phyloP scores from a whole-genome alignment of 352 stramenopile species.

The Globisporangium ultimum region DNA sequence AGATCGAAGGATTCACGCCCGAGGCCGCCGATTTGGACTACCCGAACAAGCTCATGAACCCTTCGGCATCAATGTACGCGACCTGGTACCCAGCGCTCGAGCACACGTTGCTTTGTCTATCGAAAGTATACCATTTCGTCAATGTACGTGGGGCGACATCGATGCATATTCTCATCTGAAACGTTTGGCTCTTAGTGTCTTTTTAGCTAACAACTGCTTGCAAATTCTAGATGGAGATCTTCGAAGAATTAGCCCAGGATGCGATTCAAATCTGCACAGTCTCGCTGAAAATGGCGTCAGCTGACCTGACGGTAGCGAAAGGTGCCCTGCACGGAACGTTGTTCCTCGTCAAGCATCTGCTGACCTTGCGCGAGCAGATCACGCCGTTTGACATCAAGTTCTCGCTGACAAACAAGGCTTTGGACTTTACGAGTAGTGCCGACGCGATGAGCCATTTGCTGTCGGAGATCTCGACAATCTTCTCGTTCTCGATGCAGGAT shows the following conservation, averaged over 20 bases:
- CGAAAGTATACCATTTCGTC: conserved; percentile 82
- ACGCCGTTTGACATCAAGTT: conserved; percentile 85
- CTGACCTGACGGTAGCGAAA: conserved; percentile 51
- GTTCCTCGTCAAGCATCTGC: conserved; percentile 80
- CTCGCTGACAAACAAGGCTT: conserved; percentile 56
- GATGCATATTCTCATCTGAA: neutral
- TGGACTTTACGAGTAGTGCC: conserved; percentile 74
- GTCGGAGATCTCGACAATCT: conserved; percentile 58
- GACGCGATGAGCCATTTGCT: conserved; percentile 76
- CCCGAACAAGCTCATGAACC: conserved; percentile 54
- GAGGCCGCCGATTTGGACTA: conserved; percentile 59
- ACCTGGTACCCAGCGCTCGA: conserved; percentile 84
- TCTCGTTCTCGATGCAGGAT: conserved; percentile 55
- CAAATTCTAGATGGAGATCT: conserved; percentile 68
- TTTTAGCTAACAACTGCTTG: neutral
- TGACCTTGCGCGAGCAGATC: conserved; percentile 82
- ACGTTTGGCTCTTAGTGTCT: no score
- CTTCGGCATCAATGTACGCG: conserved; percentile 51
- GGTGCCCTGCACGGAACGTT: conserved; percentile 59
- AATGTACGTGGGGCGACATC: conserved; percentile 34
- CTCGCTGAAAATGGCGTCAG: conserved; percentile 73
- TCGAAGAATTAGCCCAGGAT: conserved; percentile 81
- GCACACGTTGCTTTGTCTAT: conserved; percentile 82
- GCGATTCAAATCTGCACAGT: conserved; percentile 77
- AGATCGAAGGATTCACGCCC: conserved; percentile 76